Percentiles rank a stretch among this genome's conserved stretches.
phyloP scores from a whole-genome alignment of 345 rosid genomes.

The Hibiscus tridactylites region DNA sequence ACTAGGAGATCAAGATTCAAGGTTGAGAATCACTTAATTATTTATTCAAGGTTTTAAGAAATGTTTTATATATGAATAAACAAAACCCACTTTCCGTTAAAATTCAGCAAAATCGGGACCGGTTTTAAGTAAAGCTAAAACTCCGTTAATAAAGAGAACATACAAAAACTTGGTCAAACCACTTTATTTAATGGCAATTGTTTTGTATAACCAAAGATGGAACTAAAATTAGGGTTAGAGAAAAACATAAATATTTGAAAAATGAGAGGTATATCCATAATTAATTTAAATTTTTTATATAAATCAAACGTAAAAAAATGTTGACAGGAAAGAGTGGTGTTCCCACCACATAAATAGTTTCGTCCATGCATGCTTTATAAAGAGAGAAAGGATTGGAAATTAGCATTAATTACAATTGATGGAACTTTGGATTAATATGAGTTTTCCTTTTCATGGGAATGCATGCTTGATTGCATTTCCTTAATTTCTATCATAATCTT shows the following conservation, averaged over 20 bases:
- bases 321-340: too few relatives aligned
- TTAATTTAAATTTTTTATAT: too few relatives aligned
- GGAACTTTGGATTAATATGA: background rate
- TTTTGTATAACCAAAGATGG: background rate
- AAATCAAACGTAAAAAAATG: too few relatives aligned
- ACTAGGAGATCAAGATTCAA: background rate
- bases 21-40: background rate
- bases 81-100: background rate
- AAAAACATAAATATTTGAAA: too few relatives aligned
- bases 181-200: background rate
- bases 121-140: background rate
- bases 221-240: too few relatives aligned
- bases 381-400: background rate
- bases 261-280: too few relatives aligned
- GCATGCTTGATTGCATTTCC: too few relatives aligned
- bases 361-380: too few relatives aligned
- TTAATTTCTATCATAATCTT: too few relatives aligned
- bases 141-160: background rate
- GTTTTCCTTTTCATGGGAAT: too few relatives aligned
- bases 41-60: background rate
- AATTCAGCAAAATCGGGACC: background rate
- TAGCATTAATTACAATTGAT: background rate
- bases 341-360: too few relatives aligned
- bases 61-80: background rate
- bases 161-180: background rate